Percentiles rank a stretch among this genome's conserved stretches.
Evolutionary conservation across 768 basidiomycete genomes (phyloP).

Genomic region (Tricholoma hemisulphureum): DNA sequence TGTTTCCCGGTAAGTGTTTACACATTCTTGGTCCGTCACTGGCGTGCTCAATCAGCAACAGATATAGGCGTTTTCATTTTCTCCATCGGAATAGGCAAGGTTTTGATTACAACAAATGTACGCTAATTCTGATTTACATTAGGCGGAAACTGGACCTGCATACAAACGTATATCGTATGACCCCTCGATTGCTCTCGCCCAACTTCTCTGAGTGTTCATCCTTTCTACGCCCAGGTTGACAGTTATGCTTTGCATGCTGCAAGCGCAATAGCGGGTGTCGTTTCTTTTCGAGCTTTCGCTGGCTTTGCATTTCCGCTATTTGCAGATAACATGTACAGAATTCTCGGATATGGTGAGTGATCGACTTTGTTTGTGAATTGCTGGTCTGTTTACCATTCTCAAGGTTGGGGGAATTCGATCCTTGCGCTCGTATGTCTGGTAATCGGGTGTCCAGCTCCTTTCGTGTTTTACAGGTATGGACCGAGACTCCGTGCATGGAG

Average conservation of each 20-base stretch:
- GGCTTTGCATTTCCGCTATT: slow-evolving; percentile 69
- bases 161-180: slow-evolving; percentile 58
- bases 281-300: slow-evolving; percentile 53
- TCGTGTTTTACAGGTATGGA: slow-evolving; percentile 41
- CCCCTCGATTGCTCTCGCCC: slow-evolving; percentile 20
- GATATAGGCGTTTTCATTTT: slow-evolving; percentile 44
- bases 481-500: slow-evolving; percentile 36
- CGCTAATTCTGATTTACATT: background rate
- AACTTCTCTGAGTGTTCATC: slow-evolving; percentile 4
- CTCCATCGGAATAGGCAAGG: slow-evolving; percentile 47
- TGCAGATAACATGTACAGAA: slow-evolving; percentile 53
- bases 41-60: slow-evolving; percentile 3
- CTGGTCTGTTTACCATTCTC: slow-evolving; percentile 6
- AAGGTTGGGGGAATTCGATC: slow-evolving; percentile 56
- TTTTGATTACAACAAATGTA: background rate
- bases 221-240: slow-evolving; percentile 59
- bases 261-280: slow-evolving; percentile 54
- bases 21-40: background rate
- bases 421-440: slow-evolving; percentile 51
- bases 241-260: slow-evolving; percentile 77
- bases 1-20: slow-evolving; percentile 47
- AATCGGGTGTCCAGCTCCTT: slow-evolving; percentile 52
- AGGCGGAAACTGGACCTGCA: slow-evolving; percentile 42
- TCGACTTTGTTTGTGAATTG: background rate
- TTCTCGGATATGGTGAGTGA: slow-evolving; percentile 42